These are phyloP conservation scores for Aquilaria yunnanensis DNA, from an alignment of 345 rosid genomes.

Conservation along the genomic window DNA sequence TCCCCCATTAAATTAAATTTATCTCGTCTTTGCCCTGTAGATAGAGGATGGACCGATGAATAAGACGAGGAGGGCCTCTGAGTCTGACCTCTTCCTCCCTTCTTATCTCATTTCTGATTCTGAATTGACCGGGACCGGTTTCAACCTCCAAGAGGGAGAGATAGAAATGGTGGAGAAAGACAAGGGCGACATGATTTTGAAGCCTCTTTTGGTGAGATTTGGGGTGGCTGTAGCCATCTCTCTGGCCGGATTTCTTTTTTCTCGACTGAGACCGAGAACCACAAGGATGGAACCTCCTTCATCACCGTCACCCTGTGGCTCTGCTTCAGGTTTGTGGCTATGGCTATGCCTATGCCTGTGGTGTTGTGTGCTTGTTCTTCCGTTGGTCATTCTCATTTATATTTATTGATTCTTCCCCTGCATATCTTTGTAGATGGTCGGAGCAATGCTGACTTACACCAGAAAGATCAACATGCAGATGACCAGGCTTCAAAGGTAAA, in stretches of 20 bases:
- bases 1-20: no score
- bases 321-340: slow-evolving; percentile 29
- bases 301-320: slow-evolving; percentile 27
- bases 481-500: no score
- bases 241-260: slow-evolving; percentile 61
- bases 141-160: no score
- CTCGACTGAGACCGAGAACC: slow-evolving; percentile 42
- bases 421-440: no score
- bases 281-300: slow-evolving; percentile 29
- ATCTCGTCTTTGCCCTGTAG: slow-evolving; percentile 19
- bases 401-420: no score
- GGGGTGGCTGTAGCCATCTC: slow-evolving; percentile 73
- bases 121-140: no score
- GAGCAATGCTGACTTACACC: no score
- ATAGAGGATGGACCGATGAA: slow-evolving; percentile 29
- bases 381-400: no score
- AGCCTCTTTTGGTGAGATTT: slow-evolving; percentile 43
- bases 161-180: slow-evolving; percentile 28
- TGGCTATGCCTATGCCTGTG: not conserved
- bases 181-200: slow-evolving; percentile 41
- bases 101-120: no score
- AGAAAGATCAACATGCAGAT: no score
- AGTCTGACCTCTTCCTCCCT: not conserved
- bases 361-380: no score
- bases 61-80: slow-evolving; percentile 24